Base-by-base conservation (phyloP, 192 early-diverging fungal genomes). In the Geranomyces variabilis region DNA sequence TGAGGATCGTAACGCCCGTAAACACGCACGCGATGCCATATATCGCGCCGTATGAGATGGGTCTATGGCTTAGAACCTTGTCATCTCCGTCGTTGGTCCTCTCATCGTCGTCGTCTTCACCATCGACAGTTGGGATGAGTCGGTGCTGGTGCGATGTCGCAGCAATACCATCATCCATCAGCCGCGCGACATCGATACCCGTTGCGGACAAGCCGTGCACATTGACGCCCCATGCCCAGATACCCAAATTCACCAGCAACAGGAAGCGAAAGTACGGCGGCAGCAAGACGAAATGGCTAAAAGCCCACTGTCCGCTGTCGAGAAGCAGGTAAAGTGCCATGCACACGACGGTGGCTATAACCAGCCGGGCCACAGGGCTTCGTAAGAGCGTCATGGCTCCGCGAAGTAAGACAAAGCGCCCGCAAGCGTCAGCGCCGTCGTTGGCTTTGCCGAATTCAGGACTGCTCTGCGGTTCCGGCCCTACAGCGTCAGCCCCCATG, bases 171-270 rank as follows among this genome's bases (percentile, higher is more conserved):
- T 46, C 59, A 19, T 69, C 47, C 33, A 85, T 60, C 31, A 85
- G 33, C 12, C 48, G 15, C 31, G 31, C 43, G 12, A 66, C 45
- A 46, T 79, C 69, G 41, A 85, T 83, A 1, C 84, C 84, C 0
- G 46, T 41, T 4, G 64, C 51, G n/a, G 33, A 21, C 26, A 85
- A 75, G 21, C 82, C 61, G 63, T 80, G 73, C 19, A 85, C 61
- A 58, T 85, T 85, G 36, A 71, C 56, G 9, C 81, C 77, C 81
- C 81, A 85, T 69, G 81, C 77, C 75, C 80, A 83, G 21, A 83
- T 47, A 15, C 79, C 81, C 3, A 85, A 69, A 67, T 70, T 55
- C 44, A 73, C 29, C 24, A 83, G 76, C 13, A 85, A 55, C 7
- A 85, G 80, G 17, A 83, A 55, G 57, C 77, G 82, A 60, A 75